These are phyloP conservation scores for Talaromyces stipitatus DNA, from an alignment of 495 filamentous ascomycete genomes.

Conservation along the genomic window DNA sequence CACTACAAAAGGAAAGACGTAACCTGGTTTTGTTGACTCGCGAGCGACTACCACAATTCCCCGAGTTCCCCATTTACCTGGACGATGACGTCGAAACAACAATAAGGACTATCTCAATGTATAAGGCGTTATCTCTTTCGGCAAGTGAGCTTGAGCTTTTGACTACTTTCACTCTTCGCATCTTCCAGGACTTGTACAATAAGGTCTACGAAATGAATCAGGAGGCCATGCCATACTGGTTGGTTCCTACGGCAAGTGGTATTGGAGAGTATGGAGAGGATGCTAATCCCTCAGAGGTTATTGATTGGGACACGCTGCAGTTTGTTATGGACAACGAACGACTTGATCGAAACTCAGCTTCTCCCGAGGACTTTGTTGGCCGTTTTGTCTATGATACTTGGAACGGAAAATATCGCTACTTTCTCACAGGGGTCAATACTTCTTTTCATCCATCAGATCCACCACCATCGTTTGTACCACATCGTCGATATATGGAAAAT, in stretches of 20 bases:
- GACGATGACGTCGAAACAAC: constrained; percentile 50
- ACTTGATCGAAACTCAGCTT: constrained; percentile 47
- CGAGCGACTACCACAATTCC: constrained; percentile 52
- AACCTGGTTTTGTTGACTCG: constrained; percentile 71
- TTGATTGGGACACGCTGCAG: constrained; percentile 61
- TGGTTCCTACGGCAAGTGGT: constrained; percentile 51
- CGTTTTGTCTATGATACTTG: constrained; percentile 67
- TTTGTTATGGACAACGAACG: constrained; percentile 43
- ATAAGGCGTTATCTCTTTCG: constrained; percentile 30
- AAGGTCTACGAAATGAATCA: constrained; percentile 64
- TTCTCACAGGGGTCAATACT: constrained; percentile 28
- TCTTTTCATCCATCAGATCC: constrained; percentile 42
- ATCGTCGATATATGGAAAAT: constrained; percentile 43
- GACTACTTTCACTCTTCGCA: constrained; percentile 59
- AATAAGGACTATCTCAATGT: constrained; percentile 40
- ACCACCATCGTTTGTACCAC: constrained; percentile 41
- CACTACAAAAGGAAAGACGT: constrained; percentile 51
- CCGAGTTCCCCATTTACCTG: constrained; percentile 64
- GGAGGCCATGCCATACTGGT: constrained; percentile 73
- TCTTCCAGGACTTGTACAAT: constrained; percentile 85
- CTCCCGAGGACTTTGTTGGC: constrained; percentile 49
- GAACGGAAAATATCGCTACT: constrained; percentile 55
- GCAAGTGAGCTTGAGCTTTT: constrained; percentile 40
- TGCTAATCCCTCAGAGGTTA: constrained; percentile 23
- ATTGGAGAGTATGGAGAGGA: constrained; percentile 8